A percentile compares a stretch with the other conserved stretches of the same genome.
Conservation (phyloP, 1,284 basidiomycete genomes). For the Leccinum pachyderme region DNA sequence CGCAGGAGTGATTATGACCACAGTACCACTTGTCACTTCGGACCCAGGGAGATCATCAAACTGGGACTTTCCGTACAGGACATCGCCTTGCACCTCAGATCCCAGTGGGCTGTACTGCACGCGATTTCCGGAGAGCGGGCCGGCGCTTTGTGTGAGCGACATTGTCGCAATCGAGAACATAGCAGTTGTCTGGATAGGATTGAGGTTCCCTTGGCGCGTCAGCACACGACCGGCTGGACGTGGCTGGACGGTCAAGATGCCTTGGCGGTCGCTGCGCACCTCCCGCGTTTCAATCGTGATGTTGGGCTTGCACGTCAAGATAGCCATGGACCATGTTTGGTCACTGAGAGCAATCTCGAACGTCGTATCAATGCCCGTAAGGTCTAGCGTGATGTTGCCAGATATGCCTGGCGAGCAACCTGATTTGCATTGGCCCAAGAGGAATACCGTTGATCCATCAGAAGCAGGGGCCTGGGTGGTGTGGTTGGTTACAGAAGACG, state of each 20-base stretch:
- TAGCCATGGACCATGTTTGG: slow-evolving; percentile 20
- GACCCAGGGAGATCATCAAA: slow-evolving; percentile 3
- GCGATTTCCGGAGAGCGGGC: not conserved
- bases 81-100: slow-evolving; percentile 14
- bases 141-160: slow-evolving; percentile 5
- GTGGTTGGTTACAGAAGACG: slow-evolving; percentile 18
- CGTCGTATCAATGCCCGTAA: slow-evolving; percentile 12
- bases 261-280: slow-evolving; percentile 23
- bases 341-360: slow-evolving; percentile 18
- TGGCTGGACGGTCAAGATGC: slow-evolving; percentile 23
- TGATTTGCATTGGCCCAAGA: slow-evolving; percentile 18
- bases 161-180: slow-evolving; percentile 21
- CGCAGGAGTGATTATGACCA: no score
- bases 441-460: slow-evolving; percentile 25
- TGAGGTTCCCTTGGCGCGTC: slow-evolving; percentile 23
- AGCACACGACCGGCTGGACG: slow-evolving; percentile 9
- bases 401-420: slow-evolving; percentile 10
- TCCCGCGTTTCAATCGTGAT: slow-evolving; percentile 28
- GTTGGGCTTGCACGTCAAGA: slow-evolving; percentile 26
- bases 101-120: slow-evolving; percentile 4
- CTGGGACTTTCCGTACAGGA: slow-evolving; percentile 22
- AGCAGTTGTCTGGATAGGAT: slow-evolving; percentile 20
- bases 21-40: no score
- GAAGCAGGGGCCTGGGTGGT: slow-evolving; percentile 17
- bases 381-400: slow-evolving; percentile 10